A percentile compares a stretch with the other conserved stretches of the same genome.
phyloP scores from a whole-genome alignment of 148 eudicot genomes.

The Beta vulgaris region DNA sequence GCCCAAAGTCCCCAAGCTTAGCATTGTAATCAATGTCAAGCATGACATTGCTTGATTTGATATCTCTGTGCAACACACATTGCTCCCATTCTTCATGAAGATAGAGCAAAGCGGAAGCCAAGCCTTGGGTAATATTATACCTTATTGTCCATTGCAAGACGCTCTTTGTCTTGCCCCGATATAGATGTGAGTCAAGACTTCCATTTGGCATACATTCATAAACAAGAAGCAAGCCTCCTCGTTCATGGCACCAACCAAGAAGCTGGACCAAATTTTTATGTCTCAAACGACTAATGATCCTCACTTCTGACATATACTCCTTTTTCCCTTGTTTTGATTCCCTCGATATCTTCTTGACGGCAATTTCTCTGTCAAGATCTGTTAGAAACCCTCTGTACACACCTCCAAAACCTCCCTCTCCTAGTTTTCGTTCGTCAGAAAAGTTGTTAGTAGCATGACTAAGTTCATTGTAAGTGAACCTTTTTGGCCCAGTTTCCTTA shows the following conservation, averaged over 20 bases:
- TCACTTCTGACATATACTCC: slow-evolving; percentile 43
- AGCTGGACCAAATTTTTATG: slow-evolving; percentile 40
- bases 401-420: slow-evolving; percentile 50
- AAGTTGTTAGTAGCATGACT: slow-evolving; percentile 34
- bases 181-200: slow-evolving; percentile 35
- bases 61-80: slow-evolving; percentile 58
- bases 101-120: slow-evolving; percentile 52
- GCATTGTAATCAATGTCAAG: slow-evolving; percentile 49
- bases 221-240: neutral
- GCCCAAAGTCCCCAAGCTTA: slow-evolving; percentile 63
- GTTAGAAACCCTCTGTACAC: slow-evolving; percentile 36
- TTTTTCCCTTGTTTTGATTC: slow-evolving; percentile 47
- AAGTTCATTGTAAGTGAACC: slow-evolving; percentile 31
- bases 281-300: slow-evolving; percentile 38
- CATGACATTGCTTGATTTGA: slow-evolving; percentile 66
- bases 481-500: slow-evolving; percentile 31
- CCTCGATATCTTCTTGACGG: slow-evolving; percentile 39
- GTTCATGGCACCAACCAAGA: slow-evolving; percentile 6
- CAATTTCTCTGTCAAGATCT: slow-evolving; percentile 15
- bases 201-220: slow-evolving; percentile 24
- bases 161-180: neutral
- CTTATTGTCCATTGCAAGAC: slow-evolving; percentile 28
- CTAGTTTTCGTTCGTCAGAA: slow-evolving; percentile 36
- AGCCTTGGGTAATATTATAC: slow-evolving; percentile 40
- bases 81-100: slow-evolving; percentile 69